Base-by-base conservation (phyloP, 164 flowering plant genomes). In the Cinnamomum chago region DNA sequence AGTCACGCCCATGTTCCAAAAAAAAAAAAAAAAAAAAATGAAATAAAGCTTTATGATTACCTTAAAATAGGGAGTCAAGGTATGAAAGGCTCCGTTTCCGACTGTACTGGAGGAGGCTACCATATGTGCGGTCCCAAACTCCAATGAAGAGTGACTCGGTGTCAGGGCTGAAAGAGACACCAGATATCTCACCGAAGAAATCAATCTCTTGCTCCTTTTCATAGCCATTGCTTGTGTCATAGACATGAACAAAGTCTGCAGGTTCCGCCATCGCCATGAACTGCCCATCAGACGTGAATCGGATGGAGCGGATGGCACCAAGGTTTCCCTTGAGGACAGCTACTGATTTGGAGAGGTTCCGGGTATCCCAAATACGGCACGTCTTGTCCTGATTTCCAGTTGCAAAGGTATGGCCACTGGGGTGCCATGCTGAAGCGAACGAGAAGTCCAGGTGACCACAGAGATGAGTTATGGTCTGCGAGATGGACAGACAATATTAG, bases 321-420 rank as follows among this genome's bases (percentile, higher is more conserved):
- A 95, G 85, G 76, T 95, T 93, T 13, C 98, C 97, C 83, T 88
- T 88, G 28, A 95, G 84, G 18, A 90, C 90, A 27, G 90, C 83
- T 30, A 90, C 88, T 11, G 99, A 84, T 68, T 82, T 80, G 55
- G 97, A 92, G 11, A 92, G 79, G 71, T 95, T 90, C 20, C 98
- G 73, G 2, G 78, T 65, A 74, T 93, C 99, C 99, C 99, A 95
- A 17, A 95, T 75, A 24, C 98, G 88, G 76, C 98, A 93, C 24
- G 99, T 95, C 79, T 95, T 95, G 82, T 93, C 99, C 75, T 95
- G 99, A 81, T 95, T 95, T 62, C 98, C 99, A 4, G 99, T 95
- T 35, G 98, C 99, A 81, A 93, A 90, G 1, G 82, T 88, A 27
- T 73, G 72, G 33, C 99, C 98, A 78, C 93, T 83, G 12, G 99